These are phyloP conservation scores for Phytophthora citricola DNA, from an alignment of 352 stramenopile genomes.

Conservation along the genomic window DNA sequence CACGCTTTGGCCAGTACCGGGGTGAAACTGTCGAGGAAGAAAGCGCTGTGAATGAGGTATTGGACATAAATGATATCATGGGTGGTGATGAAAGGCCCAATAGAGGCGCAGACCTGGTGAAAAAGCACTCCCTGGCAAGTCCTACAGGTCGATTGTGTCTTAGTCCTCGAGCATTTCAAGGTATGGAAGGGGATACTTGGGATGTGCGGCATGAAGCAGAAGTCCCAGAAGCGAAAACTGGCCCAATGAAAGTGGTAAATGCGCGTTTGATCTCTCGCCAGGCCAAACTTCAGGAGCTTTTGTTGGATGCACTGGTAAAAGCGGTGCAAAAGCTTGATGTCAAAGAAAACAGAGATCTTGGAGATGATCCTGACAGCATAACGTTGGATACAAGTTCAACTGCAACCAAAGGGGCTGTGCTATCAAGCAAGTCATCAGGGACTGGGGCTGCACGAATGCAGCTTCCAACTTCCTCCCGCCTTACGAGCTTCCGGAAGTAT, in stretches of 20 bases:
- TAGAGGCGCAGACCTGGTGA: slow-evolving; percentile 3
- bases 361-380: slow-evolving; percentile 31
- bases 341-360: slow-evolving; percentile 65
- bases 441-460: slow-evolving; percentile 49
- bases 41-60: slow-evolving; percentile 10
- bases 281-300: slow-evolving; percentile 59
- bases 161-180: slow-evolving; percentile 51
- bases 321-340: slow-evolving; percentile 78
- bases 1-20: slow-evolving; percentile 47
- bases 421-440: slow-evolving; percentile 12
- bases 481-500: slow-evolving; percentile 69
- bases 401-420: slow-evolving; percentile 1
- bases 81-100: slow-evolving; percentile 5
- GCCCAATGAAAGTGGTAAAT: slow-evolving; percentile 2
- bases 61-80: slow-evolving; percentile 3
- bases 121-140: slow-evolving; percentile 27
- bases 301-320: slow-evolving; percentile 70
- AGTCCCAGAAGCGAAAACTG: neutral
- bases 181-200: slow-evolving; percentile 6
- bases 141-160: slow-evolving; percentile 46
- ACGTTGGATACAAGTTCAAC: slow-evolving; percentile 5
- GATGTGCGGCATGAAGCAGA: slow-evolving; percentile 15
- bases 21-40: slow-evolving; percentile 16
- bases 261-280: slow-evolving; percentile 35
- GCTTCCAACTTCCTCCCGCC: slow-evolving; percentile 43